Conservation (phyloP, 129 eudicot genomes). For the Artemisia tridentata region DNA sequence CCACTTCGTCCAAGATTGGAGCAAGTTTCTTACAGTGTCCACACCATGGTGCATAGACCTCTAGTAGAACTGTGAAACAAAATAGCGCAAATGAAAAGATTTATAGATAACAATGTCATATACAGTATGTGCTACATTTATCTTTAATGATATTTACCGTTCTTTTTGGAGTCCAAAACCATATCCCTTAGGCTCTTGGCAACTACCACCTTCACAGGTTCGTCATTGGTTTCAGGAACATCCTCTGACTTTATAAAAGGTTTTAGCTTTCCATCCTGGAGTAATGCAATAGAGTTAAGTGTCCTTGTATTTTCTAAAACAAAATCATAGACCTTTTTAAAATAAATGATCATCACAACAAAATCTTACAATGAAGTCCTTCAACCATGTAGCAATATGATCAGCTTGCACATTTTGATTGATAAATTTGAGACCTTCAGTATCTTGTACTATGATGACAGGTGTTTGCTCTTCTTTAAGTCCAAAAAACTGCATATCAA, state of each 20-base stretch:
- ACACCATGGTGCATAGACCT: conserved; percentile 96
- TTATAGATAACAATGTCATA: not conserved
- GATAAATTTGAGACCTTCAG: conserved; percentile 62
- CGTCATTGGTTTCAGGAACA: conserved; percentile 67
- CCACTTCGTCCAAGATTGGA: conserved; percentile 92
- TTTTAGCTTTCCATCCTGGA: conserved; percentile 69
- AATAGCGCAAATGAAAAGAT: not conserved
- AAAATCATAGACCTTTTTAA: not conserved
- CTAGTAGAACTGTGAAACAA: conserved; percentile 62
- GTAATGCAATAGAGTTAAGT: not conserved
- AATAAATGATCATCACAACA: not conserved
- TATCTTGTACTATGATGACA: conserved; percentile 55
- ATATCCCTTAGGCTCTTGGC: conserved; percentile 64
- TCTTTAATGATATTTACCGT: conserved; percentile 37
- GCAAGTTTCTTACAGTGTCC: conserved; percentile 90
- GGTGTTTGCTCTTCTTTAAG: conserved; percentile 76
- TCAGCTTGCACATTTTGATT: conserved; percentile 65
- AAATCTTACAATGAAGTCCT: conserved; percentile 56
- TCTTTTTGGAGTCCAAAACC: conserved; percentile 77
- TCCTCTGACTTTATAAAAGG: conserved; percentile 76
- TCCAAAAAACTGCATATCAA: conserved; percentile 61
- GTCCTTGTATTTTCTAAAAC: not conserved
- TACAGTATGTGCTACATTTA: not conserved
- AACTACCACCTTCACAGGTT: conserved; percentile 91
- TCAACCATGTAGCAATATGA: conserved; percentile 75